Evolutionary conservation across 148 eudicot species (phyloP).

Genomic region (Vaccinium corymbosum): DNA sequence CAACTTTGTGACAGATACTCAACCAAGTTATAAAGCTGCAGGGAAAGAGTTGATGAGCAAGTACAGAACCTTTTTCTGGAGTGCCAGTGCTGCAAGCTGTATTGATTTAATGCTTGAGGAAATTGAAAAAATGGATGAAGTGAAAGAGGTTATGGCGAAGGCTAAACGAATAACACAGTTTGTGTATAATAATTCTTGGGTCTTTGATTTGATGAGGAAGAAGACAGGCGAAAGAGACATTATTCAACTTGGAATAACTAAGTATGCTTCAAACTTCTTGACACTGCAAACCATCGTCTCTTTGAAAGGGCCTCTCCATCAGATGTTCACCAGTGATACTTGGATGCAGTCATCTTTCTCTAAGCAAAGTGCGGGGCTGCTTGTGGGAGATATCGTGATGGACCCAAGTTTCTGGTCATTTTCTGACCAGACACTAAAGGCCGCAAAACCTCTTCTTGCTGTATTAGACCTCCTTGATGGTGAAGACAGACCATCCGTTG

Average conservation of each 20-base stretch:
- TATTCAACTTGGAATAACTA: slow-evolving; percentile 19
- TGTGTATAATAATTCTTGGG: slow-evolving; percentile 15
- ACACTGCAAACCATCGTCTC: slow-evolving; percentile 24
- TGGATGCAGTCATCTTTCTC: slow-evolving; percentile 11
- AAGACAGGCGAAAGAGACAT: slow-evolving; percentile 9
- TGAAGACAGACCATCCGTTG: slow-evolving; percentile 23
- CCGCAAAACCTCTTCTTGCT: slow-evolving; percentile 22
- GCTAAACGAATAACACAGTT: slow-evolving; percentile 30
- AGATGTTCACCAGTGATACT: slow-evolving; percentile 13
- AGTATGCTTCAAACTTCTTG: slow-evolving; percentile 21
- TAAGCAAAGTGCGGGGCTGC: slow-evolving; percentile 14
- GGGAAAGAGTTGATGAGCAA: slow-evolving; percentile 13
- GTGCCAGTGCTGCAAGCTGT: slow-evolving; percentile 26
- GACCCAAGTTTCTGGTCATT: slow-evolving; percentile 22
- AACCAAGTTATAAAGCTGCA: slow-evolving; percentile 20
- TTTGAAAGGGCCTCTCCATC: slow-evolving; percentile 9
- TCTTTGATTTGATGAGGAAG: slow-evolving; percentile 11
- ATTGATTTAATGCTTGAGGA: slow-evolving; percentile 23
- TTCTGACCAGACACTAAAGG: slow-evolving; percentile 13
- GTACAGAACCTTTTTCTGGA: slow-evolving; percentile 29
- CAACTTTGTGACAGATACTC: slow-evolving; percentile 21
- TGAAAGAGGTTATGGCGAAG: slow-evolving; percentile 12
- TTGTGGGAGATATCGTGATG: slow-evolving; percentile 11
- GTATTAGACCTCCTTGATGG: slow-evolving; percentile 20
- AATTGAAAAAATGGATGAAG: slow-evolving; percentile 18